These are phyloP conservation scores for Trifolium pratense DNA, from an alignment of 306 rosid species.

Conservation along the genomic window DNA sequence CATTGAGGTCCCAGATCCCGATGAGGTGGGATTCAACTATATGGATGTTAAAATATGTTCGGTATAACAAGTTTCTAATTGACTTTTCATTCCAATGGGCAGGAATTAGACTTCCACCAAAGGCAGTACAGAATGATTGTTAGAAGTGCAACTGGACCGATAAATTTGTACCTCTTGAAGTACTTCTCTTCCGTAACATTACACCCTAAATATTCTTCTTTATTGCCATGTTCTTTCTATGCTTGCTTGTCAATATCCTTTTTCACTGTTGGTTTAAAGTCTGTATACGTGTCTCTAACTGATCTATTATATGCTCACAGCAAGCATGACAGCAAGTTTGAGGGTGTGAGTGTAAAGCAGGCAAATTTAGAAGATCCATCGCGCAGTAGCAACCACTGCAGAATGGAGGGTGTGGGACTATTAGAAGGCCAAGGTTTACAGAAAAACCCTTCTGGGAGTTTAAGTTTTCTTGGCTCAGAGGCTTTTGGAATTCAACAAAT, in stretches of 20 bases:
- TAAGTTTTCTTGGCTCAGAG: slow-evolving; percentile 37
- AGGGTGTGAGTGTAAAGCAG: slow-evolving; percentile 44
- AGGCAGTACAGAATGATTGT: slow-evolving; percentile 70
- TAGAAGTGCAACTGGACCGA: slow-evolving; percentile 80
- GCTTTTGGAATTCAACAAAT: slow-evolving; percentile 71
- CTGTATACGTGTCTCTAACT: slow-evolving; percentile 27
- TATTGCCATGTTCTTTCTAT: slow-evolving; percentile 25
- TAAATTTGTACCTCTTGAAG: slow-evolving; percentile 75
- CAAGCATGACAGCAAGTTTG: slow-evolving; percentile 44
- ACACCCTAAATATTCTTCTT: slow-evolving; percentile 21
- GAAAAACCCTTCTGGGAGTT: slow-evolving; percentile 39
- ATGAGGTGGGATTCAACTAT: slow-evolving; percentile 61
- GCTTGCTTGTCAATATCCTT: slow-evolving; percentile 5
- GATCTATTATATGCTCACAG: slow-evolving; percentile 45
- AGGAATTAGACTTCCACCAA: slow-evolving; percentile 68
- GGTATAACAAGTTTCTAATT: slow-evolving; percentile 35
- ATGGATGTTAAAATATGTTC: slow-evolving; percentile 36
- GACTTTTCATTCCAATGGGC: slow-evolving; percentile 43
- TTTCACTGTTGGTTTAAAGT: slow-evolving; percentile 20
- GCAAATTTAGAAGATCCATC: slow-evolving; percentile 43
- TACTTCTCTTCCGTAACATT: slow-evolving; percentile 39
- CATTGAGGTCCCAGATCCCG: slow-evolving; percentile 89
- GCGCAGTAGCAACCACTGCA: slow-evolving; percentile 32
- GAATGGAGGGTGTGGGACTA: slow-evolving; percentile 40
- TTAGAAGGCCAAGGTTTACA: slow-evolving; percentile 38